Base-by-base conservation (phyloP, 2,329 filamentous ascomycete species). In the Phialophora verrucosa region DNA sequence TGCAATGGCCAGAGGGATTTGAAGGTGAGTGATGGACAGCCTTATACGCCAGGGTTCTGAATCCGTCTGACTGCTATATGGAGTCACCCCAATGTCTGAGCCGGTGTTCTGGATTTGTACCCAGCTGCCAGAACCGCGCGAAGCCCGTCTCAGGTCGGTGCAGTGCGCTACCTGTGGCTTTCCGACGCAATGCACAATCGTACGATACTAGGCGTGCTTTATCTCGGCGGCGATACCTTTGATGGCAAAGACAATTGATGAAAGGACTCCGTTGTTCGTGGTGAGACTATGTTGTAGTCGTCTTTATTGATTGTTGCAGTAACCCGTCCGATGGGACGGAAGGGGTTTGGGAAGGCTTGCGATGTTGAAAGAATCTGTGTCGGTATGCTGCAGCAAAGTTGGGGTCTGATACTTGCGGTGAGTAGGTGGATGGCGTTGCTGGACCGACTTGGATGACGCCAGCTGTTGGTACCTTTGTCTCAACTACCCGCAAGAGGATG, bases 401-500 rank as follows among this genome's bases (percentile, higher is more conserved):
- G 62, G 54, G 25, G 31, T 58, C n/a, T 56, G 59, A 31, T 60
- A 57, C 55, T 70, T 67, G 62, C 62, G 65, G 67, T 71, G 63
- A 69, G 65, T 47, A 58, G 31, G 35, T 47, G 6, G 49, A 44
- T 32, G 32, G 50, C 60, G 57, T 56, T 56, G 55, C 55, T 44
- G 57, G 14, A 31, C 50, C 59, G 64, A 65, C 55, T 58, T 51
- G 57, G 64, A 59, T 65, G 62, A 66, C 59, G 49, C 69, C 47
- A 63, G 62, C 12, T 49, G 49, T 47, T 47, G 63, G 12, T 60
- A 56, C 59, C 67, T 71, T 71, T 71, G 69, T 71, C 69, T 70
- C 67, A 66, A 65, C 29, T 64, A 64, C 65, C 67, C 59, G 63
- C 49, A 20, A 59, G 58, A 49, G 23, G 62, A 58, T 60, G 38